Evolutionary conservation across 495 filamentous ascomycete species (phyloP).

Genomic region (Penicillium paradoxum): DNA sequence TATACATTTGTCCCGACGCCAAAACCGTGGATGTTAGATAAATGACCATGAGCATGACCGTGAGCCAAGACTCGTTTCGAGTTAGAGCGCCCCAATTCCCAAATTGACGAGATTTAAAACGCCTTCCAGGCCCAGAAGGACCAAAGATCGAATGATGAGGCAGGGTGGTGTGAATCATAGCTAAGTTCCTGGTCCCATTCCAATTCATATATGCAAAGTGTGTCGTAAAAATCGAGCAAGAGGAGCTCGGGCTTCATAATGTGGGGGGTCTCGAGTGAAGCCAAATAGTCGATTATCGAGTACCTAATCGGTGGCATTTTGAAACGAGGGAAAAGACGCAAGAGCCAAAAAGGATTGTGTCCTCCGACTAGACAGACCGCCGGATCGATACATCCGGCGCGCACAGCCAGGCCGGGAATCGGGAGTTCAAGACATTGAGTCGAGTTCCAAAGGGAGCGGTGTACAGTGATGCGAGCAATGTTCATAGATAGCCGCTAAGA

Average conservation of each 20-base stretch:
- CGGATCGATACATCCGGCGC: neutral
- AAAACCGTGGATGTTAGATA: slow-evolving; percentile 4
- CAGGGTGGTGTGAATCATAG: neutral
- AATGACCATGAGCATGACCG: slow-evolving; percentile 7
- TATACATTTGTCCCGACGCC: slow-evolving; percentile 18
- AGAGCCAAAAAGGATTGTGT: slow-evolving; percentile 13
- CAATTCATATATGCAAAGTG: slow-evolving; percentile 2
- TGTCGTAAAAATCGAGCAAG: slow-evolving; percentile 4
- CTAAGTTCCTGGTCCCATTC: slow-evolving; percentile 2
- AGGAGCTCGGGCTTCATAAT: slow-evolving; percentile 2
- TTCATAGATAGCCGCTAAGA: neutral
- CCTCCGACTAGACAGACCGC: neutral
- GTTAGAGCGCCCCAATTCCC: neutral
- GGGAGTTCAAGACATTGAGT: neutral
- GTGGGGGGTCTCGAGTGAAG: neutral
- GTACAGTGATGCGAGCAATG: neutral
- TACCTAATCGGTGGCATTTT: neutral
- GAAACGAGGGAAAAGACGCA: slow-evolving; percentile 14
- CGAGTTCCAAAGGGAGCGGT: neutral
- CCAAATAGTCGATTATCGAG: neutral
- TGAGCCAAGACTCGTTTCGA: neutral
- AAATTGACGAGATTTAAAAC: neutral
- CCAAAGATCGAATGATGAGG: neutral
- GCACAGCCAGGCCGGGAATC: neutral
- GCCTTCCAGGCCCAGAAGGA: neutral